phyloP scores from a whole-genome alignment of 441 rosid species.

The Populus hybrid region DNA sequence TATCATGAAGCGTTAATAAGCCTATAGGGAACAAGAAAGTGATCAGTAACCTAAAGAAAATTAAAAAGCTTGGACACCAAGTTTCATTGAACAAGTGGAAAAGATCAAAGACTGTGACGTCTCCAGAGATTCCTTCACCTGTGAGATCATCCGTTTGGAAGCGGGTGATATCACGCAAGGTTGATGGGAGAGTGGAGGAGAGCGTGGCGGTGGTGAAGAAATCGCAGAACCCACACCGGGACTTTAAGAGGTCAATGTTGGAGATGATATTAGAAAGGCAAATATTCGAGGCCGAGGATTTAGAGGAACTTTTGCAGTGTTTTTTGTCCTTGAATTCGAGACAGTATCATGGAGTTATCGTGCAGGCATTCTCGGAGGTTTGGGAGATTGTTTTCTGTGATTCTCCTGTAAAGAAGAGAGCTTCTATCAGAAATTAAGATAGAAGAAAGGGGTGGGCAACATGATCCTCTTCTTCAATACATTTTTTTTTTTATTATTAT shows the following conservation, averaged over 20 bases:
- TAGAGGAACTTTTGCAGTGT: constrained; percentile 53
- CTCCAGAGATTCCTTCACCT: constrained; percentile 12
- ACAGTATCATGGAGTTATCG: constrained; percentile 42
- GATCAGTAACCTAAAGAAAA: not conserved
- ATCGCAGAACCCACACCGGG: constrained; percentile 53
- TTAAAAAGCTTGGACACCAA: not conserved
- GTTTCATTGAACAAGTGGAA: constrained; percentile 1
- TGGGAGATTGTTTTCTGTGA: constrained; percentile 45
- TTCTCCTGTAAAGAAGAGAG: constrained; percentile 6
- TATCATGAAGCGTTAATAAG: not conserved
- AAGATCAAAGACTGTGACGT: not conserved
- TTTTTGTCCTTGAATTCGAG: constrained; percentile 47
- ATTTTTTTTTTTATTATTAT: too few relatives aligned
- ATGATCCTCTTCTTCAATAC: not conserved
- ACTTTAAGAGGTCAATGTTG: constrained; percentile 59
- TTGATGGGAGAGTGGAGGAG: constrained; percentile 35
- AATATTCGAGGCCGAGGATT: constrained; percentile 37
- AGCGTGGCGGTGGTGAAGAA: constrained; percentile 54
- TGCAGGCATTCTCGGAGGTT: constrained; percentile 49
- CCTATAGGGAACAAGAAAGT: not conserved
- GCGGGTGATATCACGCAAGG: constrained; percentile 9
- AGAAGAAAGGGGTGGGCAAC: not conserved
- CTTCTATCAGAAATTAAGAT: not conserved
- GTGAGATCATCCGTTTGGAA: constrained; percentile 11
- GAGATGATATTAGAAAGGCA: constrained; percentile 60